Base-by-base conservation (phyloP, 208 protist genomes). In the Leishmania braziliensis region DNA sequence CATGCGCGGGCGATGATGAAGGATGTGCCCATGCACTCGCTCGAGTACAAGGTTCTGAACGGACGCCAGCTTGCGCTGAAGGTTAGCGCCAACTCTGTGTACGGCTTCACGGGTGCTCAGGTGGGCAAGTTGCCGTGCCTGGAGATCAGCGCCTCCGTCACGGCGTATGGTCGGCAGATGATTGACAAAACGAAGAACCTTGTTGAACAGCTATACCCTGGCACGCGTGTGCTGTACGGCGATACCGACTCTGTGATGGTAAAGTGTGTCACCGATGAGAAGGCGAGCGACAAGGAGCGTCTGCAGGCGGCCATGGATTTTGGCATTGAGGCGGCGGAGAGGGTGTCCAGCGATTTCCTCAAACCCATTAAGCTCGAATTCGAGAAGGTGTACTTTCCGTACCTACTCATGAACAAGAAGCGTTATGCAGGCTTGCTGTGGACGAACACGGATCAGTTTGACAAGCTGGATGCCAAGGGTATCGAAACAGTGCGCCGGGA, bases 161-260 rank as follows among this genome's bases (percentile, higher is more conserved):
- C 99, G 33, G 89, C 95, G 5, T 99, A 99, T 90, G 99, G 99
- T 12, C 96, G 99, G 51, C 85, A 99, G 72, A 99, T 99, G 99
- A 99, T 99, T 87, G 94, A 99, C 29, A 66, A 87, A 33, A 99
- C 99, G 0, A 97, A 96, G 63, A 90, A 87, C 39, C 84, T 96
- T 36, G 99, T 99, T 62, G 86, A 98, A 63, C 84, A 96, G 65
- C 96, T 99, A 5, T 98, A 99, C 86, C 99, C 99, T n/a, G 95
- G 99, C 82, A 94, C 98, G 0, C 87, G 91, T 54, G 99, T 99
- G 51, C 95, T 99, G 23, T 99, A 99, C 88, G 99, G 99, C 83
- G 99, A 99, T 86, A 99, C 99, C 18, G 99, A 99, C 89, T 99
- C 99, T 1, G 99, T 99, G 26, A 99, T 99, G 99, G 99, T 99